Evolutionary conservation across 2,329 filamentous ascomycete species (phyloP), one percentile per base, ranked within the genome.

Genomic region (Dactylellina leptospora): DNA sequence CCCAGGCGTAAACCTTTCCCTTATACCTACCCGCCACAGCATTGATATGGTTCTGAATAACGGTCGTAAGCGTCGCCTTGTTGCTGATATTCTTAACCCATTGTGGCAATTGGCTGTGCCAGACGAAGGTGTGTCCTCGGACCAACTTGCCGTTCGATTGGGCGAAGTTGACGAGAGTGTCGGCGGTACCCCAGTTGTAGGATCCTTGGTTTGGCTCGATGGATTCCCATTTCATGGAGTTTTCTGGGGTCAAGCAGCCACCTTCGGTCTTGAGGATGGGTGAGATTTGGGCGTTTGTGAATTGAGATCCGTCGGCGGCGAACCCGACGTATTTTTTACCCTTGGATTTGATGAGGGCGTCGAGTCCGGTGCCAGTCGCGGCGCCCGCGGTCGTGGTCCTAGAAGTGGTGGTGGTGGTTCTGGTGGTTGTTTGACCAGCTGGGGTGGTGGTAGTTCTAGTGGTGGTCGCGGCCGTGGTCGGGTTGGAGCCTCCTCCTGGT

Each of bases 171-270:
- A 88, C 85, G 8, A 88, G 81, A 77, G 82, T 82, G 78, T 89
- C 87, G 8, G 85, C 83, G n/a, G 78, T 79, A 20, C 75, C 77
- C 75, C 86, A 88, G 74, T 80, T 85, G 82, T 86, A 90, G 0
- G 75, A 76, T 63, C 82, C 83, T 64, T 81, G 80, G 22, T 77
- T 76, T 20, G 75, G 77, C 78, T 88, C 81, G 18, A 81, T 82
- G 27, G 83, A 80, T 74, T 88, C 85, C 87, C 87, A 90, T 80
- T 90, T 89, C 84, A 88, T 88, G 77, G 82, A 85, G 82, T 90
- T 90, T 81, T 90, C 88, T 0, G 85, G 83, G 0, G 87, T 88
- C 16, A 90, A 81, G 77, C 86, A 84, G n/a, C 87, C 87, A 72
- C 89, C 90, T 79, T 88, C 81, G 60, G 81, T 50, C 71, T 83